Evolutionary conservation across 2,329 filamentous ascomycete species (phyloP).

Genomic region (Diaporthe sp.): DNA sequence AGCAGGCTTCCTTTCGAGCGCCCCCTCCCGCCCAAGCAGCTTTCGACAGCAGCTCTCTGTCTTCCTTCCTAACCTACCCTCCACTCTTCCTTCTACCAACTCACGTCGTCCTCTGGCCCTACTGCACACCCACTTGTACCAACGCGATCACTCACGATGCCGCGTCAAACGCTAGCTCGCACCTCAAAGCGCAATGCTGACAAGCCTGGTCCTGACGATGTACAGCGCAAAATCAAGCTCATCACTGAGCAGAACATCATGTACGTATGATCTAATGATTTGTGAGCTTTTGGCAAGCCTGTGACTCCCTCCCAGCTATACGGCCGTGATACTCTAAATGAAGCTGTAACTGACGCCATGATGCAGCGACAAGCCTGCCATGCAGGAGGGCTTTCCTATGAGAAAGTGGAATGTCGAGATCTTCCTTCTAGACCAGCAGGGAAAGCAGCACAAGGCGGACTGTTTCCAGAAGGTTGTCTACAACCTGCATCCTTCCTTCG

Average conservation of each 20-base stretch:
- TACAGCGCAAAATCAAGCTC: constrained; percentile 91
- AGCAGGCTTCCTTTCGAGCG: constrained; percentile 1
- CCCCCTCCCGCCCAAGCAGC: neutral
- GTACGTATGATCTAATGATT: constrained; percentile 61
- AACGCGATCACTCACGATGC: neutral
- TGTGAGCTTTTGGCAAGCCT: neutral
- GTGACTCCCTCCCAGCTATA: neutral
- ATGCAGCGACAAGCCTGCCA: constrained; percentile 81
- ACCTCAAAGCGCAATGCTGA: constrained; percentile 43
- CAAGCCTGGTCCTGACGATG: constrained; percentile 27
- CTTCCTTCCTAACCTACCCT: neutral
- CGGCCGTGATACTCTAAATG: neutral
- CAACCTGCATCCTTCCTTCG: constrained; percentile 94
- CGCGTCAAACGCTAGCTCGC: neutral
- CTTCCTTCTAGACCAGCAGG: constrained; percentile 86
- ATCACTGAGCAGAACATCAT: constrained; percentile 91
- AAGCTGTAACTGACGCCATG: constrained; percentile 43
- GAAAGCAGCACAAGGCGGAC: constrained; percentile 84
- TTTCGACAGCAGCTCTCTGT: neutral
- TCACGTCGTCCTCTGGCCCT: neutral
- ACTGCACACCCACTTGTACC: neutral
- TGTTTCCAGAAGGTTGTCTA: constrained; percentile 95
- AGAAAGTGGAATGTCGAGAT: constrained; percentile 92
- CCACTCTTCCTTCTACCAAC: too few species aligned
- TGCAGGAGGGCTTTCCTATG: constrained; percentile 91